Conservation (phyloP, 148 eudicot genomes). For the Oxyria digyna region DNA sequence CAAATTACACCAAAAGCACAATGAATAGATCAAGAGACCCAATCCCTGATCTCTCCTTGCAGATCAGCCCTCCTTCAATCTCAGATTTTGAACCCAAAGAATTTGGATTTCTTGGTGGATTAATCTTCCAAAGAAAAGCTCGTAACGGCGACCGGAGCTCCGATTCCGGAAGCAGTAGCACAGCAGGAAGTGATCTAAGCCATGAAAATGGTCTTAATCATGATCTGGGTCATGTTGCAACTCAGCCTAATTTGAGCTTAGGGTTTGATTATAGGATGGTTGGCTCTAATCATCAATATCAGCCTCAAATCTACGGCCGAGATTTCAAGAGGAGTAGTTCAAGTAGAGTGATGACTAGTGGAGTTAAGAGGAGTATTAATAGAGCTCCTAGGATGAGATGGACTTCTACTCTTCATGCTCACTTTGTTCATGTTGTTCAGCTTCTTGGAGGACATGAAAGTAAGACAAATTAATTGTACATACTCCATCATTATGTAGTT, state of each 20-base stretch:
- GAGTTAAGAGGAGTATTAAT: constrained; percentile 35
- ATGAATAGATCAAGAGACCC: not conserved
- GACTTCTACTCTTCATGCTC: constrained; percentile 95
- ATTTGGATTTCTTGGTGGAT: constrained; percentile 6
- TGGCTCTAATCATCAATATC: constrained; percentile 1
- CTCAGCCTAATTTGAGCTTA: constrained; percentile 27
- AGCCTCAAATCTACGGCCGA: constrained; percentile 36
- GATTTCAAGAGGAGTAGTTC: constrained; percentile 41
- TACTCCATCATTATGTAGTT: not conserved
- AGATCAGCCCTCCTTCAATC: constrained; percentile 50
- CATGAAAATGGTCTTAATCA: constrained; percentile 20
- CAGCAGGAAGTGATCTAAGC: constrained; percentile 37
- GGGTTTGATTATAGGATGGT: constrained; percentile 24
- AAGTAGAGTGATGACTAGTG: not conserved
- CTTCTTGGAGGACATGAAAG: constrained; percentile 97
- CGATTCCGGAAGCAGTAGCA: constrained; percentile 18
- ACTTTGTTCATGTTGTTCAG: constrained; percentile 92
- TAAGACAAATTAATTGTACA: constrained; percentile 16
- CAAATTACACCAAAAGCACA: not conserved
- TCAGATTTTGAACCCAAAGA: constrained; percentile 10
- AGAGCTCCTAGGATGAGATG: constrained; percentile 97
- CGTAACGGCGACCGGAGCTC: constrained; percentile 20
- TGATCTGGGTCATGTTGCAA: not conserved
- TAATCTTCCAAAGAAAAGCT: not conserved
- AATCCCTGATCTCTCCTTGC: constrained; percentile 60